phyloP scores from a whole-genome alignment of 345 rosid species.

The Linum trigynum region DNA sequence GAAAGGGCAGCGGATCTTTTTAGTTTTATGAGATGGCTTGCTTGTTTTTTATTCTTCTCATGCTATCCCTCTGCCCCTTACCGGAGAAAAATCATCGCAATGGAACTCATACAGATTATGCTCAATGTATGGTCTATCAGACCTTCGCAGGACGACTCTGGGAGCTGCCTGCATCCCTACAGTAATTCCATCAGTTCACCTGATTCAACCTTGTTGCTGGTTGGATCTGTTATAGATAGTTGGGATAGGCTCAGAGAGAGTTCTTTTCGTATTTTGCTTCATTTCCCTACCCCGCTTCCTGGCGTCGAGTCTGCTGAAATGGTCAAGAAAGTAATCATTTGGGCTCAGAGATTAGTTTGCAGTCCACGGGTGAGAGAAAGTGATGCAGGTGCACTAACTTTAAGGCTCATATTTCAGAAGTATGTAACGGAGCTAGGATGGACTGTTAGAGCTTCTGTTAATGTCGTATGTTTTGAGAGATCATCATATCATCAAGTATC shows the following conservation, averaged over 20 bases:
- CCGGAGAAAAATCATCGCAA: constrained; percentile 92
- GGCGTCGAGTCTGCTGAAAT: constrained; percentile 64
- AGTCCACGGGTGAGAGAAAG: constrained; percentile 99
- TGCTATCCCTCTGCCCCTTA: constrained; percentile 97
- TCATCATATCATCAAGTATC: constrained; percentile 23
- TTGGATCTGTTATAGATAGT: constrained; percentile 91
- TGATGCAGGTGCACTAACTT: constrained; percentile 83
- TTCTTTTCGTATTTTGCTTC: constrained; percentile 77
- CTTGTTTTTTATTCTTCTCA: constrained; percentile 68
- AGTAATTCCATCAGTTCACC: constrained; percentile 55
- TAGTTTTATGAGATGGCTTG: constrained; percentile 82
- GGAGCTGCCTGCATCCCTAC: constrained; percentile 54
- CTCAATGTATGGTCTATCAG: constrained; percentile 68
- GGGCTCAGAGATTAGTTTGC: constrained; percentile 84
- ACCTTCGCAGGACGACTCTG: constrained; percentile 35
- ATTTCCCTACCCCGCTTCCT: constrained; percentile 88
- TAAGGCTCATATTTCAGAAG: constrained; percentile 78
- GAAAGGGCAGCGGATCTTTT: constrained; percentile 62
- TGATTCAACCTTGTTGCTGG: constrained; percentile 62
- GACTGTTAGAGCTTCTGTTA: constrained; percentile 50
- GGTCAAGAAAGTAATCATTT: constrained; percentile 54
- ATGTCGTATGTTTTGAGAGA: constrained; percentile 35
- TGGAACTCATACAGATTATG: constrained; percentile 76
- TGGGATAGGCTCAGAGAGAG: constrained; percentile 92
- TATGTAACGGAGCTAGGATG: constrained; percentile 82